phyloP scores from a whole-genome alignment of 345 rosid species.

The Psidium friedrichsthalianum region DNA sequence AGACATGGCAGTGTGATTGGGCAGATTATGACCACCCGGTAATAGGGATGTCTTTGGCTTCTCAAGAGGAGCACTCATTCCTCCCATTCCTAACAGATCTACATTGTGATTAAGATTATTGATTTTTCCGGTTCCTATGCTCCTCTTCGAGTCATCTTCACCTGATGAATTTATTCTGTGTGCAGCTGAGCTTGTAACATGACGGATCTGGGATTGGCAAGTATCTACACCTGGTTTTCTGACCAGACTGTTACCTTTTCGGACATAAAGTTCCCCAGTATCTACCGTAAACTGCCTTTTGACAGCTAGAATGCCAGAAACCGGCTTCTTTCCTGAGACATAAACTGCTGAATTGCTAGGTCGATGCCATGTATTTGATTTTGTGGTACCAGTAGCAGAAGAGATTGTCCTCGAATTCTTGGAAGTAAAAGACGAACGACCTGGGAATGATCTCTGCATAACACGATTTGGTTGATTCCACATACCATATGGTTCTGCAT shows the following conservation, averaged over 20 bases:
- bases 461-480: slow-evolving; percentile 20
- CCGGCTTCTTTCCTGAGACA: slow-evolving; percentile 26
- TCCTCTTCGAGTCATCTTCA: slow-evolving; percentile 33
- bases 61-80: slow-evolving; percentile 24
- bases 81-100: slow-evolving; percentile 21
- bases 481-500: slow-evolving; percentile 28
- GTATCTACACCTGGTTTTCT: slow-evolving; percentile 42
- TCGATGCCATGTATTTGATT: slow-evolving; percentile 77
- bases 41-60: slow-evolving; percentile 47
- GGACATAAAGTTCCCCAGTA: slow-evolving; percentile 36
- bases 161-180: slow-evolving; percentile 25
- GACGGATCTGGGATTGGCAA: slow-evolving; percentile 23
- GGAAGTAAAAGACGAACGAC: slow-evolving; percentile 24
- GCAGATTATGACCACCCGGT: slow-evolving; percentile 23
- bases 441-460: slow-evolving; percentile 31
- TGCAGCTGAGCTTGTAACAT: slow-evolving; percentile 27
- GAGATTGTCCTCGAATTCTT: slow-evolving; percentile 28
- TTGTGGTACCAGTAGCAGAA: slow-evolving; percentile 33
- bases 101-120: slow-evolving; percentile 20
- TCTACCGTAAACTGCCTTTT: slow-evolving; percentile 26
- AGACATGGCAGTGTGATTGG: slow-evolving; percentile 17
- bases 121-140: slow-evolving; percentile 20
- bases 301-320: slow-evolving; percentile 18
- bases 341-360: slow-evolving; percentile 20
- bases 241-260: slow-evolving; percentile 94